Evolutionary conservation across 805 yeast species (phyloP), one percentile per base, ranked within the genome.

Genomic region (Jamesozyma rosinii): DNA sequence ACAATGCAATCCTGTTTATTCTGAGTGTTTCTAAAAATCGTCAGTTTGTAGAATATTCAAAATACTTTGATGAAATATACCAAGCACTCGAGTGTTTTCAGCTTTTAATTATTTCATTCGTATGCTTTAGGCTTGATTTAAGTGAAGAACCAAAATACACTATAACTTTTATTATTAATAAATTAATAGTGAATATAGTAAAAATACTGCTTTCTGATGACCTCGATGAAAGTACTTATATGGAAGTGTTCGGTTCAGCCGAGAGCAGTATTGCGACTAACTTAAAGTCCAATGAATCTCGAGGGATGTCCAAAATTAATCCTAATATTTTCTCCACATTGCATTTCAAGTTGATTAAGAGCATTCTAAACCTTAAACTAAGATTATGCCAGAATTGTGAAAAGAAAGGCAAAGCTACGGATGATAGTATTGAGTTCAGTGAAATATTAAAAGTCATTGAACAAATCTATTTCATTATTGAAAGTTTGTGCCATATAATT

Each of bases 81-180:
- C 46, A 41, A n/a, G 27, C 55, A 13, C 42, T 43, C 10, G 35
- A 44, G 10, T 49, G 54, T 27, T 48, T 55, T n/a, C 57, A 58
- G 35, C 29, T 44, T 5, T 21, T 57, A 8, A 17, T 57, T 14
- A 34, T 51, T 1, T 57, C 61, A 1, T 49, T 49, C 37, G 45
- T 44, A 40, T 43, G 38, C 24, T 44, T 42, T 20, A 21, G 32
- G 8, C 31, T 39, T 11, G 32, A 37, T 26, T 21, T 17, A 3
- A 15, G 21, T n/a, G 38, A 20, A 3, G 26, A 42, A 10, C 11
- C 29, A 14, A 35, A 35, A 22, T 32, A 32, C 17, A 14, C 18
- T 4, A 14, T 9, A 5, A n/a, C n/a, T 34, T 34, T 34, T 14
- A 19, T 34, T 19, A 19, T 34, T 19, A 20, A 18, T 13, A 18